phyloP scores from a whole-genome alignment of 2,329 filamentous ascomycete genomes.

The Amauroascus verrucosus region DNA sequence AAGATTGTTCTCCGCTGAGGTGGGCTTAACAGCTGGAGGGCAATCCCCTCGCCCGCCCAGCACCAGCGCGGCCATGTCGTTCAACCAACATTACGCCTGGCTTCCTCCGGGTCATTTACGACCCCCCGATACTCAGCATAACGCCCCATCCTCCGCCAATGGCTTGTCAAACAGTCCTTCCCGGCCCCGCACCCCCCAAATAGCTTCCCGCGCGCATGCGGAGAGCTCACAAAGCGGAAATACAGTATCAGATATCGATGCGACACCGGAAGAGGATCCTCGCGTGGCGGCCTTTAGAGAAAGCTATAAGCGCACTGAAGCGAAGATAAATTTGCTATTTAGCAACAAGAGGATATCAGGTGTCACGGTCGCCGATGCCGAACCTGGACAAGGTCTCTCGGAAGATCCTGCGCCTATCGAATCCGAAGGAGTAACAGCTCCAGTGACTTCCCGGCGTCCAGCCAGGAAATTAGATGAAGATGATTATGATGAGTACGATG shows the following conservation, averaged over 20 bases:
- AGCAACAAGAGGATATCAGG: slow-evolving; percentile 31
- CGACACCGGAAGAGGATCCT: slow-evolving; percentile 55
- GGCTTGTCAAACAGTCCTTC: slow-evolving; percentile 35
- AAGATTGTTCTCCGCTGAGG: slow-evolving; percentile 24
- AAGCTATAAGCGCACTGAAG: slow-evolving; percentile 66
- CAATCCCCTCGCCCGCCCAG: slow-evolving; percentile 36
- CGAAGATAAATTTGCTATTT: slow-evolving; percentile 68
- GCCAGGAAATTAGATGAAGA: slow-evolving; percentile 70
- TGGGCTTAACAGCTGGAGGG: slow-evolving; percentile 35
- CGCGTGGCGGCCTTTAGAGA: slow-evolving; percentile 63
- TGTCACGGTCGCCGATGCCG: slow-evolving; percentile 37
- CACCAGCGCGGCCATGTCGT: slow-evolving; percentile 48
- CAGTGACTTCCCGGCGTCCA: slow-evolving; percentile 42
- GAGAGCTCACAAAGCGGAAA: slow-evolving; percentile 39
- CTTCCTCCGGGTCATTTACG: slow-evolving; percentile 50
- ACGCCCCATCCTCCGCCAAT: slow-evolving; percentile 33
- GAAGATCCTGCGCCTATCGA: slow-evolving; percentile 38
- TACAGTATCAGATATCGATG: slow-evolving; percentile 42
- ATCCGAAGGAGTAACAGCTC: slow-evolving; percentile 32
- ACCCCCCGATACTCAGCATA: slow-evolving; percentile 50
- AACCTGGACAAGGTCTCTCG: slow-evolving; percentile 35
- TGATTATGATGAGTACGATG: slow-evolving; percentile 59
- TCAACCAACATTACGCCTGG: slow-evolving; percentile 60
- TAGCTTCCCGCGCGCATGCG: slow-evolving; percentile 36
- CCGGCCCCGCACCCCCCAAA: slow-evolving; percentile 36